Evolutionary conservation across 2,329 filamentous ascomycete genomes (phyloP), one percentile per base, ranked within the genome.

Genomic region (Arthroderma uncinatum): DNA sequence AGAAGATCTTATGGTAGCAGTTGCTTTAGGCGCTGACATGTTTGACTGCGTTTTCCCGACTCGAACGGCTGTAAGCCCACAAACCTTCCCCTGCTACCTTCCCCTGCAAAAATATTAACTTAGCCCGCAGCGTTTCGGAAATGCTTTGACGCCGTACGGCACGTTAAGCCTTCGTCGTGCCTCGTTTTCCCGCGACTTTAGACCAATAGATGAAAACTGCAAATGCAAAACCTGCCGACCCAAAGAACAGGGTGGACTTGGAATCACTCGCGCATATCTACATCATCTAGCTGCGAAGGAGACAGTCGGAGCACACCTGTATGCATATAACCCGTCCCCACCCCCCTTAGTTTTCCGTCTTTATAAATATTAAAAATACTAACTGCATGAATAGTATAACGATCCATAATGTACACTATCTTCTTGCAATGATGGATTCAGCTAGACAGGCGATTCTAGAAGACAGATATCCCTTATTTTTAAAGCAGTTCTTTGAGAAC

Each of bases 41-140:
- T 98, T 98, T 69, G 93, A 98, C 73, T 98, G 94, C 68, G 93
- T 98, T 5, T 98, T 93, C 93, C 94, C 93, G 1, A 97, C 93
- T 3, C 80, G 93, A 56, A 98, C 93, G 36, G 93, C 93, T 6
- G 80, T 82, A 73, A 54, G 23, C 10, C 5, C 40, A 30, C 25
- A 54, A 50, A 30, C 34, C 34, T 10, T 34, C 48, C 37, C 33
- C 19, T 21, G 34, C 4, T 14, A 1, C 36, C 9, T 33, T 8
- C 6, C 36, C 4, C 14, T 1, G 12, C 9, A n/a, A 14, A 16
- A 7, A 30, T 6, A 9, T 25, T 50, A 30, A 50, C 44, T 10
- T 25, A 19, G 4, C 2, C 7, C 33, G 5, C 57, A 82, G 68
- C 84, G 93, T 34, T 98, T 98, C 68, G 93, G 94, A 59, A 96